Percentiles rank a stretch among this genome's conserved stretches.
phyloP scores from a whole-genome alignment of 305 asterid genomes.

The Rubia balearica region DNA sequence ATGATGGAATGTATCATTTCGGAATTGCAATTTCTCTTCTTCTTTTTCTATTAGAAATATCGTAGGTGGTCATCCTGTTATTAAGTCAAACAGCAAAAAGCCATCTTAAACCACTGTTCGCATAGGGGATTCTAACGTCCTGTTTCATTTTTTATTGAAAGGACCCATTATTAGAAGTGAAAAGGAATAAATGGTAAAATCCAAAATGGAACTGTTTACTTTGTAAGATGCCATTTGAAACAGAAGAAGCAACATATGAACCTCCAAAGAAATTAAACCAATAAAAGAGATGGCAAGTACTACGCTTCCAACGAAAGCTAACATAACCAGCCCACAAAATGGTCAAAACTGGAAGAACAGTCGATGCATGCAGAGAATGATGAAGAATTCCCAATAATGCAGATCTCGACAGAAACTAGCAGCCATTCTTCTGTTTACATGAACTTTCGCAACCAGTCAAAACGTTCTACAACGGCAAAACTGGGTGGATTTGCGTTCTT shows the following conservation, averaged over 20 bases:
- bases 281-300: not conserved
- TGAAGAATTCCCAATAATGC: not conserved
- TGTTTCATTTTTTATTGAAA: not conserved
- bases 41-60: too few species aligned
- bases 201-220: not conserved
- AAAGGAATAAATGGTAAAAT: not conserved
- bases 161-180: not conserved
- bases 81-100: too few species aligned
- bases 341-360: not conserved
- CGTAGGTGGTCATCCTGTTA: too few species aligned
- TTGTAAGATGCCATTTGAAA: not conserved
- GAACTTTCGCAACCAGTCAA: not conserved
- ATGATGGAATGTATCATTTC: not conserved
- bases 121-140: not conserved
- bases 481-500: not conserved
- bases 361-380: not conserved
- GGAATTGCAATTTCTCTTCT: not conserved
- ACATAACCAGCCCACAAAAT: not conserved
- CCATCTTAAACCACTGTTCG: not conserved
- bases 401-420: not conserved
- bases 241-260: not conserved
- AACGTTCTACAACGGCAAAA: not conserved
- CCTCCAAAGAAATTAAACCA: not conserved
- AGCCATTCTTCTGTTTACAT: not conserved
- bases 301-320: not conserved